Conservation (phyloP, 768 basidiomycete genomes). For the Austroboletus festivus region DNA sequence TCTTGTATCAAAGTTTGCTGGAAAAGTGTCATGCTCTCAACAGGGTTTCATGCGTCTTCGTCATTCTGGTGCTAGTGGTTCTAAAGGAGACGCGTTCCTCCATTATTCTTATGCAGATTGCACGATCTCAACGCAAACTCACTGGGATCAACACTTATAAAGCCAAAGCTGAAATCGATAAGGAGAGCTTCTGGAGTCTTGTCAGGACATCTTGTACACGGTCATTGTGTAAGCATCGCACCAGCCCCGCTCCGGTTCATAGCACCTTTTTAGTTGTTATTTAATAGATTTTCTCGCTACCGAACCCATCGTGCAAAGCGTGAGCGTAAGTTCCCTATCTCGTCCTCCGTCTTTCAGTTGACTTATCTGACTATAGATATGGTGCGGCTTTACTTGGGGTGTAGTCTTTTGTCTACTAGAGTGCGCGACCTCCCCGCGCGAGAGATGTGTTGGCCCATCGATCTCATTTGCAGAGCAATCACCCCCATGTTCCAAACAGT, state of each 20-base stretch:
- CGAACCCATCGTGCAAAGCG: conserved; percentile 71
- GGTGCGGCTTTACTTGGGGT: conserved; percentile 74
- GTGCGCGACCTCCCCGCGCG: conserved; percentile 27
- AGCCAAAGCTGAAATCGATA: conserved; percentile 60
- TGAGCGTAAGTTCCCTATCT: conserved; percentile 49
- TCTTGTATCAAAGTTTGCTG: no score
- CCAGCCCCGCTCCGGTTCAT: no score
- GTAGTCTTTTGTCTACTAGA: conserved; percentile 64
- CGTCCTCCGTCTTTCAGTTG: neutral
- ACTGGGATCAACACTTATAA: conserved; percentile 60
- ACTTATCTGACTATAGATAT: conserved; percentile 39
- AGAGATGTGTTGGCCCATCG: neutral
- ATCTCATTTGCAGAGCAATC: conserved; percentile 44
- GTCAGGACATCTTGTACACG: conserved; percentile 68
- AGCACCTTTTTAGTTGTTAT: conserved; percentile 3
- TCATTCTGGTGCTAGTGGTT: conserved; percentile 47
- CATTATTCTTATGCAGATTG: conserved; percentile 66
- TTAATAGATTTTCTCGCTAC: conserved; percentile 23
- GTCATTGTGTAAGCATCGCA: conserved; percentile 55
- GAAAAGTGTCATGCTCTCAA: neutral
- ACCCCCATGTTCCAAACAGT: conserved; percentile 51
- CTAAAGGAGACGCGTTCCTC: conserved; percentile 72
- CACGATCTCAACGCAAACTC: conserved; percentile 58
- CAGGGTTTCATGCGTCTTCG: conserved; percentile 52
- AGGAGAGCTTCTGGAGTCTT: conserved; percentile 47